phyloP scores from a whole-genome alignment of 371 early-diverging fungal genomes.

The Paramicrosporidium saccamoebae region DNA sequence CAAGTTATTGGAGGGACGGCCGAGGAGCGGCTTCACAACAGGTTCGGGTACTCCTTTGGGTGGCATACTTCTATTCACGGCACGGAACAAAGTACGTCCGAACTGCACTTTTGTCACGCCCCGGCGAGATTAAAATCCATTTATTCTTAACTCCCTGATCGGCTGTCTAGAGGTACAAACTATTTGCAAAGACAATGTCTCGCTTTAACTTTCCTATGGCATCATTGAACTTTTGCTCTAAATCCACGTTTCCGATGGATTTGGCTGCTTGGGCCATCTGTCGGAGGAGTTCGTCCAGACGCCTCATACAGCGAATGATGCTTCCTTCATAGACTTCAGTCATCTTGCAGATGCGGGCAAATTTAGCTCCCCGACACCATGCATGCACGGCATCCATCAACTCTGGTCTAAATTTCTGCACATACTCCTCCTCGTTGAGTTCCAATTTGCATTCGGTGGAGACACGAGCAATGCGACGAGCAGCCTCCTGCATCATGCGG shows the following conservation, averaged over 20 bases:
- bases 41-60: conserved; percentile 1
- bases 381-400: conserved; percentile 91
- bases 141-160: too few relatives aligned
- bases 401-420: conserved; percentile 43
- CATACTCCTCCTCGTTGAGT: conserved; percentile 40
- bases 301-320: conserved; percentile 72
- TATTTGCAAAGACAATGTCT: conserved; percentile 94
- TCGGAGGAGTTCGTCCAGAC: conserved; percentile 82
- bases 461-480: conserved; percentile 49
- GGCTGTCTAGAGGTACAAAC: conserved; percentile 50
- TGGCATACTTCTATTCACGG: too few relatives aligned
- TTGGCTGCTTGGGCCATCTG: conserved; percentile 84
- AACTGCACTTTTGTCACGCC: too few relatives aligned
- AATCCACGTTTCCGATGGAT: conserved; percentile 82
- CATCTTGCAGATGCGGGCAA: conserved; percentile 78
- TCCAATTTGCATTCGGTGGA: conserved; percentile 55
- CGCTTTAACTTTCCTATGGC: conserved; percentile 81
- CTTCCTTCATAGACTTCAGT: conserved; percentile 92
- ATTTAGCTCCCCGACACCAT: conserved; percentile 84
- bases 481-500: conserved; percentile 48
- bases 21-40: conserved; percentile 38
- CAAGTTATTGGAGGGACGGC: conserved; percentile 77
- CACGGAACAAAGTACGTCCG: too few relatives aligned
- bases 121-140: too few relatives aligned
- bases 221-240: conserved; percentile 85